These are phyloP conservation scores for Auriscalpium microsporum DNA, from an alignment of 768 basidiomycete species.

Conservation along the genomic window DNA sequence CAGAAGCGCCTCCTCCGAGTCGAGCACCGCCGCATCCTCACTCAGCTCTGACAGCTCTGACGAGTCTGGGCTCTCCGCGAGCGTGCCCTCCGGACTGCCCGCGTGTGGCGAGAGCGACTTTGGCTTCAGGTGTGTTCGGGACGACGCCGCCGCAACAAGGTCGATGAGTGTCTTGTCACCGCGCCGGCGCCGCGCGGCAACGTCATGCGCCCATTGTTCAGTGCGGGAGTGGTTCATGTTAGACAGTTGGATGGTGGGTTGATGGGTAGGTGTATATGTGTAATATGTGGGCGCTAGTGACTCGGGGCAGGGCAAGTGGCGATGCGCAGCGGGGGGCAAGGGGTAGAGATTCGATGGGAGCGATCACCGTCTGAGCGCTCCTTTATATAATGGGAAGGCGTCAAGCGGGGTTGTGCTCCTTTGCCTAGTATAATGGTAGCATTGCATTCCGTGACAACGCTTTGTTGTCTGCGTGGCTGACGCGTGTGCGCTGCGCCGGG, in stretches of 20 bases:
- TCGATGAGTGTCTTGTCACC: background rate
- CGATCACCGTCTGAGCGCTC: background rate
- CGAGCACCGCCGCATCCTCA: slow-evolving; percentile 1
- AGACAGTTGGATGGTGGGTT: background rate
- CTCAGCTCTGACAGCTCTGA: background rate
- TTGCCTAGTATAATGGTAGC: background rate
- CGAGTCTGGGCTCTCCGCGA: background rate
- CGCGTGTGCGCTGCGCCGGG: too few species aligned
- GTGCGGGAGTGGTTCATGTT: background rate
- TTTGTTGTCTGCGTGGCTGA: background rate
- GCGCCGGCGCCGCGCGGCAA: background rate
- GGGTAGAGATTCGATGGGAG: background rate
- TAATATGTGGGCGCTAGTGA: too few species aligned
- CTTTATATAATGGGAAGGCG: background rate
- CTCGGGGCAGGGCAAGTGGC: background rate
- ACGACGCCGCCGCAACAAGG: background rate
- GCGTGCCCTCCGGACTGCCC: background rate
- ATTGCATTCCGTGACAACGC: background rate
- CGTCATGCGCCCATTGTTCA: background rate
- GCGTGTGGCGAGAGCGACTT: background rate
- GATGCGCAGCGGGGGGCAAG: background rate
- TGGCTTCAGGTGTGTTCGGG: background rate
- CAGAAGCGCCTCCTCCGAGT: background rate
- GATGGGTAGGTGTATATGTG: background rate
- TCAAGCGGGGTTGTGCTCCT: background rate